Evolutionary conservation across 2,329 filamentous ascomycete genomes (phyloP), one percentile per base, ranked within the genome.

Genomic region (Penicillium olsonii): DNA sequence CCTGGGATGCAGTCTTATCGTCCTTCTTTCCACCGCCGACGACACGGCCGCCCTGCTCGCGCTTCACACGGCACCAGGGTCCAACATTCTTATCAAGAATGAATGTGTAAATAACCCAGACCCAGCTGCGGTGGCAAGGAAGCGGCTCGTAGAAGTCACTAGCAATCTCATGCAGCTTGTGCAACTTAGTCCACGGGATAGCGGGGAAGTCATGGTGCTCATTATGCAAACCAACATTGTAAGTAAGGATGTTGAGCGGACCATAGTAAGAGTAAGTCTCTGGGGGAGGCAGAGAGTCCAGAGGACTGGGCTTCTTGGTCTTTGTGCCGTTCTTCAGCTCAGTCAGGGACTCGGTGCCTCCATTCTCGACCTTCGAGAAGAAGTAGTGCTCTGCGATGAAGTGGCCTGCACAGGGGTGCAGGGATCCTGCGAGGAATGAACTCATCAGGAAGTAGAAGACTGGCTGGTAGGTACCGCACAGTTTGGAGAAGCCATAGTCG

Each of bases 171-270:
- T 92, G 84, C 45, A 99, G 78, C 66, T 79, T 80, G 46, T 86
- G 88, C 33, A 99, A 80, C 26, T 87, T 81, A 9, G 91, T 96
- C 94, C 94, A 99, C 0, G 94, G 92, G 39, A 99, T 84, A 40
- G 94, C 94, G 10, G 94, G 94, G 75, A 99, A 99, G 72, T 99
- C 94, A 71, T 99, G 94, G 74, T 99, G 94, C 78, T 99, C 94
- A 69, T 99, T 99, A 78, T 99, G 94, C 65, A 96, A 77, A 45
- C 94, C 94, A 38, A 99, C 94, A 63, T 99, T 99, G 79, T 97
- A 99, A 1, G 92, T 96, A 42, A 99, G 75, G 63, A 91, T 74
- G 75, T 99, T 99, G 57, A 97, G 81, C 0, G 88, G 84, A 0
- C 94, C 94, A 69, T 99, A 99, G 81, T 99, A 99, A 40, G 87